Evolutionary conservation across 2,329 filamentous ascomycete genomes (phyloP), one percentile per base, ranked within the genome.

Genomic region (Cladophialophora yegresii): DNA sequence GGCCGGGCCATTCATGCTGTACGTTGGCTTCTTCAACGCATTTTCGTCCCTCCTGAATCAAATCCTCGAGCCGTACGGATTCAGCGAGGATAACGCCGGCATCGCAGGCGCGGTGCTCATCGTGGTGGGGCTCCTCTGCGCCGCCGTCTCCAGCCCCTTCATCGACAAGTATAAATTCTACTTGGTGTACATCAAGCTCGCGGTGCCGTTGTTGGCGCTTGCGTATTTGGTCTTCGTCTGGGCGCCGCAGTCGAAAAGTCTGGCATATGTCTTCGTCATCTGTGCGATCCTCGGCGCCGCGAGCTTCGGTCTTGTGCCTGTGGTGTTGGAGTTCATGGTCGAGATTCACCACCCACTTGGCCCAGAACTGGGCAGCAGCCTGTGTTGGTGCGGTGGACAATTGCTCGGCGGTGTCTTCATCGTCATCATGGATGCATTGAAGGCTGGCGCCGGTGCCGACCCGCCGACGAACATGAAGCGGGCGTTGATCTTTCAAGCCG

Each of bases 1-100:
- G 69, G 80, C 93, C 66, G 72, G 93, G 65, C 89, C 93, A n/a
- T 98, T 93, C 78, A 80, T 85, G 69, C 78, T 93, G 72, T 96
- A 92, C 76, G 91, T 96, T 66, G 92, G 90, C 72, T 89, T 95
- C 80, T 99, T 99, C 87, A 98, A 98, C 82, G 89, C 89, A 70
- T 82, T 93, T 70, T 96, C 92, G 56, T 90, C 90, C 1, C 85
- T 98, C 1, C 83, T 98, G 9, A 96, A 93, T 79, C 93, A 97
- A 75, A 91, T 98, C 74, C 85, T 98, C 68, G 81, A 85, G 45
- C 95, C 95, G 0, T 93, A 97, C 78, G 90, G 87, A 72, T 96
- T 92, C 83, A 84, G 81, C 64, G 89, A 96, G 75, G 89, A 89
- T 69, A 84, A 96, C 62, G 91, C 93, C 23, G 95, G 95, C 36